phyloP scores from a whole-genome alignment of 495 filamentous ascomycete species.

The Beverwykella pulmonaria region DNA sequence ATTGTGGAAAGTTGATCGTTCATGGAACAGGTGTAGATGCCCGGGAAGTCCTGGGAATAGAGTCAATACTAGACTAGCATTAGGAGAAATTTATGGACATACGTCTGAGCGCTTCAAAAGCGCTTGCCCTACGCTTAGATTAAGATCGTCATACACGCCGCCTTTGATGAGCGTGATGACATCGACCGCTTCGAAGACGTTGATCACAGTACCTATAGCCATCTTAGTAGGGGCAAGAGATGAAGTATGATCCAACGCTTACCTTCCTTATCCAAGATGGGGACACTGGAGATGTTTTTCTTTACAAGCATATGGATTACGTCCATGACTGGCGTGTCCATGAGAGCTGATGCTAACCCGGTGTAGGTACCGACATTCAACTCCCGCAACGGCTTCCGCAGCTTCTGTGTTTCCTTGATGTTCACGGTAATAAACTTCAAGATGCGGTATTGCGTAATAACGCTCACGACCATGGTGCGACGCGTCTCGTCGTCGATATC shows the following conservation, averaged over 20 bases:
- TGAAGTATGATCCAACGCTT: too few relatives aligned
- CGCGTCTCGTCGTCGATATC: constrained; percentile 94
- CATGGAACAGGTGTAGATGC: constrained; percentile 93
- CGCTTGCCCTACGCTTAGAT: constrained; percentile 85
- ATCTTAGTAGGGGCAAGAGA: constrained; percentile 5
- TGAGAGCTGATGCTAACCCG: constrained; percentile 76
- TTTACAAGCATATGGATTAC: constrained; percentile 94
- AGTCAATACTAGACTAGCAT: constrained; percentile 25
- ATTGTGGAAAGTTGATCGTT: constrained; percentile 92
- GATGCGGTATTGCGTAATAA: constrained; percentile 97
- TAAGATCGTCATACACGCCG: constrained; percentile 86
- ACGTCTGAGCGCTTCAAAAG: constrained; percentile 82
- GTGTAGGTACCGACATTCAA: constrained; percentile 82
- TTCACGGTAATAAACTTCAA: constrained; percentile 99
- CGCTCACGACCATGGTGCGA: constrained; percentile 89
- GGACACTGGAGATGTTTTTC: constrained; percentile 90
- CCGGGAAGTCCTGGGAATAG: constrained; percentile 74
- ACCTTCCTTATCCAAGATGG: constrained; percentile 83
- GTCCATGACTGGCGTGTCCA: constrained; percentile 93
- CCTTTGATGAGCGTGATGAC: constrained; percentile 95
- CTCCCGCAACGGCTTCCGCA: constrained; percentile 84
- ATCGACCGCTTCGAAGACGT: constrained; percentile 97
- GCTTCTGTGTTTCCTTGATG: constrained; percentile 82
- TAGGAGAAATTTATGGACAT: constrained; percentile 35
- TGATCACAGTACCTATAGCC: constrained; percentile 71